Evolutionary conservation across 768 basidiomycete genomes (phyloP).

Genomic region (Suillus discolor): DNA sequence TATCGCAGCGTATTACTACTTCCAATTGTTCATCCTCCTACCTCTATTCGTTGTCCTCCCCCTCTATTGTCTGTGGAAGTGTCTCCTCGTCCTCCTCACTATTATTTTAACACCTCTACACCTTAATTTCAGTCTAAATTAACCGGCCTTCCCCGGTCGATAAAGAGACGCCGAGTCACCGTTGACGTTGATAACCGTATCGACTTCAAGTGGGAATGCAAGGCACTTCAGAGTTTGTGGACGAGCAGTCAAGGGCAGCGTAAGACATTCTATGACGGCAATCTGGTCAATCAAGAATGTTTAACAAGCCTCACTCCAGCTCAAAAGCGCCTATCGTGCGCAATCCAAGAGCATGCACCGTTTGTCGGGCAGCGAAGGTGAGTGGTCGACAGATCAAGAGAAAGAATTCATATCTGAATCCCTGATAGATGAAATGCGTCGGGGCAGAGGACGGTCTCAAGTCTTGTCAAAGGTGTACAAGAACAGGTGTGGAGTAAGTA

Average conservation of each 20-base stretch:
- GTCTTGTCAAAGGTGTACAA: slow-evolving; percentile 82
- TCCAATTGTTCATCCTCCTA: slow-evolving; percentile 11
- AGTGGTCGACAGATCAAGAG: slow-evolving; percentile 17
- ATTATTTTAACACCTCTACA: slow-evolving; percentile 17
- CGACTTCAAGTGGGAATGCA: slow-evolving; percentile 28
- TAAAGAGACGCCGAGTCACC: slow-evolving; percentile 44
- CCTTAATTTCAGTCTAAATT: slow-evolving; percentile 38
- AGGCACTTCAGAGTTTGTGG: slow-evolving; percentile 26
- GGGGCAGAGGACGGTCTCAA: slow-evolving; percentile 84
- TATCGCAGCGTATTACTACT: slow-evolving; percentile 23
- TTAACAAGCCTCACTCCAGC: slow-evolving; percentile 26
- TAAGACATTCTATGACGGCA: slow-evolving; percentile 16
- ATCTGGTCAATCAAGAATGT: slow-evolving; percentile 14
- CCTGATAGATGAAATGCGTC: slow-evolving; percentile 83
- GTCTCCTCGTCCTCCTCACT: slow-evolving; percentile 5
- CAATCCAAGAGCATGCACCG: slow-evolving; percentile 73
- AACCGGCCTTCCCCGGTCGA: slow-evolving; percentile 43
- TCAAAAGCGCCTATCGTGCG: slow-evolving; percentile 47
- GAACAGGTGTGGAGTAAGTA: slow-evolving; percentile 74
- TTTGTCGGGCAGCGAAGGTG: slow-evolving; percentile 85
- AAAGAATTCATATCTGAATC: slow-evolving; percentile 16
- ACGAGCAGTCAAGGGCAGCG: slow-evolving; percentile 34
- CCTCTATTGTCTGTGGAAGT: not conserved
- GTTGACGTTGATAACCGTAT: slow-evolving; percentile 41
- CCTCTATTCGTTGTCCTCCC: not conserved